Percentiles rank a stretch among this genome's conserved stretches.
phyloP scores from a whole-genome alignment of 768 basidiomycete species.

The Hydnomerulius pinastri region DNA sequence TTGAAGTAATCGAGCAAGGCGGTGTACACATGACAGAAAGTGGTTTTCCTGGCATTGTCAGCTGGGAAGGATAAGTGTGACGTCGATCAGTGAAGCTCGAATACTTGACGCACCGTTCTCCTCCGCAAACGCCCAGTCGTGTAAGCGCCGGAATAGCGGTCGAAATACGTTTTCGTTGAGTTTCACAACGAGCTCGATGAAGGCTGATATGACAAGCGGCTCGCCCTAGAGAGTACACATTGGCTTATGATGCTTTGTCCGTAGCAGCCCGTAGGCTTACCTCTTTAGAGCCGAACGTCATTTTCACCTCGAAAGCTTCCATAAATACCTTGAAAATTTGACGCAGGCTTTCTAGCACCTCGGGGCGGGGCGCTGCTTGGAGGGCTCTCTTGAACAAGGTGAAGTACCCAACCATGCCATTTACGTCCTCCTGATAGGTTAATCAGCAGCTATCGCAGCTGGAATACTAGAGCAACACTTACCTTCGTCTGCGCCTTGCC shows the following conservation, averaged over 20 bases:
- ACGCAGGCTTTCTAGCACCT: conserved; percentile 67
- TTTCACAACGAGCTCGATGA: conserved; percentile 88
- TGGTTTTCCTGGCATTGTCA: conserved; percentile 54
- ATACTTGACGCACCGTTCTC: conserved; percentile 42
- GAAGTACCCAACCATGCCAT: conserved; percentile 53
- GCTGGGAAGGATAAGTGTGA: conserved; percentile 6
- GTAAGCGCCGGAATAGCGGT: conserved; percentile 86
- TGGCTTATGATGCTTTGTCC: background rate
- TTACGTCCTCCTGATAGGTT: conserved; percentile 22
- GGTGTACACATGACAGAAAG: conserved; percentile 75
- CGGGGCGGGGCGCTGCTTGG: conserved; percentile 61
- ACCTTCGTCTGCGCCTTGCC: conserved; percentile 40
- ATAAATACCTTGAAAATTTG: conserved; percentile 77
- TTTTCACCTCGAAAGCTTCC: conserved; percentile 65
- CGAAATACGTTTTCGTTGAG: conserved; percentile 90
- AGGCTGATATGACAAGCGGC: conserved; percentile 60
- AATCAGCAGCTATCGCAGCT: background rate
- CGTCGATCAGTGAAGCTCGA: background rate
- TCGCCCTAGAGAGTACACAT: conserved; percentile 45
- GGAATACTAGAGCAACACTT: background rate
- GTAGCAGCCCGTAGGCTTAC: conserved; percentile 20
- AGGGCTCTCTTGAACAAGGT: conserved; percentile 65
- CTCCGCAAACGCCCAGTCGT: conserved; percentile 90
- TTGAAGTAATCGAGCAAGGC: conserved; percentile 86
- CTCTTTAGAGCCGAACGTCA: conserved; percentile 25